phyloP scores from a whole-genome alignment of 2,329 filamentous ascomycete species.

The Alternaria rosae region DNA sequence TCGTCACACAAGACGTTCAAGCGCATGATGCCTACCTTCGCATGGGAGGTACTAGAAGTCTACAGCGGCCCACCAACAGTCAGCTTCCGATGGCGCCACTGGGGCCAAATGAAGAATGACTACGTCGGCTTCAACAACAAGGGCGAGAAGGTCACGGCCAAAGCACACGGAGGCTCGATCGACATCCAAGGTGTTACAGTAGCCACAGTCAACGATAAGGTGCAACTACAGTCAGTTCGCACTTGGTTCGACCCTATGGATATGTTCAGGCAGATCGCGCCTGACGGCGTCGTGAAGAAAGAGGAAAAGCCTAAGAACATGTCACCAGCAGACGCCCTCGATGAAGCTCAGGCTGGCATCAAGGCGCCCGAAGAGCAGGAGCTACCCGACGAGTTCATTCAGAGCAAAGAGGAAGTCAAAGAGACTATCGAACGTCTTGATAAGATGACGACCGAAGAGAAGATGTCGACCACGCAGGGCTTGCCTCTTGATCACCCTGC shows the following conservation, averaged over 20 bases:
- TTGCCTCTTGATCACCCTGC: conserved; percentile 18
- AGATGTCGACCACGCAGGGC: not conserved
- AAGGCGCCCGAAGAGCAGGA: conserved; percentile 22
- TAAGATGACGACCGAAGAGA: conserved; percentile 8
- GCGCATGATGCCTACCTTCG: conserved; percentile 75
- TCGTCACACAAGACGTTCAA: conserved; percentile 75
- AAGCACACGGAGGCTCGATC: conserved; percentile 67
- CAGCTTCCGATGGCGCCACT: conserved; percentile 71
- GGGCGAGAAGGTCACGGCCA: conserved; percentile 68
- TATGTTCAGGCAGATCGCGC: conserved; percentile 71
- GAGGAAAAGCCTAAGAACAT: conserved; percentile 50
- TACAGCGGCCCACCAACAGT: conserved; percentile 70
- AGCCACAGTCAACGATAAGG: conserved; percentile 66
- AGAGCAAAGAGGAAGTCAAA: conserved; percentile 17
- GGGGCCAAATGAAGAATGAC: conserved; percentile 71
- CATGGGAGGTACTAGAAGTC: conserved; percentile 74
- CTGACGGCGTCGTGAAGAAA: conserved; percentile 57
- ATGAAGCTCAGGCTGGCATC: conserved; percentile 25
- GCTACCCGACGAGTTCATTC: conserved; percentile 21
- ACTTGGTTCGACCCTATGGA: conserved; percentile 72
- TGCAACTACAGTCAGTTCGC: conserved; percentile 66
- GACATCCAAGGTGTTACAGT: conserved; percentile 71
- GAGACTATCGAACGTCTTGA: conserved; percentile 17
- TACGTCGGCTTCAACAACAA: conserved; percentile 70
- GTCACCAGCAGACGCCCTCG: conserved; percentile 35